These are phyloP conservation scores for Cyclocybe cylindracea DNA, from an alignment of 768 basidiomycete genomes.

Conservation along the genomic window DNA sequence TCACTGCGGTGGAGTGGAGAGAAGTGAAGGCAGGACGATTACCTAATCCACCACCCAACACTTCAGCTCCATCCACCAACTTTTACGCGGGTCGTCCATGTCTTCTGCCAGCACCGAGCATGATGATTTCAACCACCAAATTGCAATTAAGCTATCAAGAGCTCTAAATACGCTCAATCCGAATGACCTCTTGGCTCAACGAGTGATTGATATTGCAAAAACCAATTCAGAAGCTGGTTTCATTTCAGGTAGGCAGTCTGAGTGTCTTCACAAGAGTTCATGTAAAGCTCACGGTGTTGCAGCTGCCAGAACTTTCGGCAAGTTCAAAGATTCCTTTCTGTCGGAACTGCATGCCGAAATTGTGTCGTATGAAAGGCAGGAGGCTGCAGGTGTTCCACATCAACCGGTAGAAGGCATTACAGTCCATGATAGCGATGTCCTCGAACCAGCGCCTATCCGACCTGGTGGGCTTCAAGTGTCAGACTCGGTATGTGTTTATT, in stretches of 20 bases:
- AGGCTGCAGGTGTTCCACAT: slow-evolving; percentile 51
- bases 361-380: slow-evolving; percentile 67
- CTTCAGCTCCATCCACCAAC: slow-evolving; percentile 13
- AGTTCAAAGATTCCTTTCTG: slow-evolving; percentile 80
- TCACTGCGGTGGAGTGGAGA: no score
- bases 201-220: slow-evolving; percentile 81
- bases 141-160: slow-evolving; percentile 80
- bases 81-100: slow-evolving; percentile 17
- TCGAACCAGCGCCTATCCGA: slow-evolving; percentile 77
- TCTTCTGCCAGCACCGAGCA: slow-evolving; percentile 22
- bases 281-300: slow-evolving; percentile 6
- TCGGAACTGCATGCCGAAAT: slow-evolving; percentile 81
- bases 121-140: slow-evolving; percentile 59
- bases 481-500: slow-evolving; percentile 48
- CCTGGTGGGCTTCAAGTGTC: slow-evolving; percentile 76
- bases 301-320: slow-evolving; percentile 84
- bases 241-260: slow-evolving; percentile 53
- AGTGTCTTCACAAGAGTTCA: background rate
- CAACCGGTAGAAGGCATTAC: slow-evolving; percentile 76
- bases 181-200: slow-evolving; percentile 78
- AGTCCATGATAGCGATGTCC: slow-evolving; percentile 77
- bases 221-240: slow-evolving; percentile 66
- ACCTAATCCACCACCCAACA: background rate
- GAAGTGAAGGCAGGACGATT: background rate
- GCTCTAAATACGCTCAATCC: slow-evolving; percentile 80